These are phyloP conservation scores for Sarocladiaceae sp. DNA, from an alignment of 2,329 filamentous ascomycete genomes.

Conservation along the genomic window DNA sequence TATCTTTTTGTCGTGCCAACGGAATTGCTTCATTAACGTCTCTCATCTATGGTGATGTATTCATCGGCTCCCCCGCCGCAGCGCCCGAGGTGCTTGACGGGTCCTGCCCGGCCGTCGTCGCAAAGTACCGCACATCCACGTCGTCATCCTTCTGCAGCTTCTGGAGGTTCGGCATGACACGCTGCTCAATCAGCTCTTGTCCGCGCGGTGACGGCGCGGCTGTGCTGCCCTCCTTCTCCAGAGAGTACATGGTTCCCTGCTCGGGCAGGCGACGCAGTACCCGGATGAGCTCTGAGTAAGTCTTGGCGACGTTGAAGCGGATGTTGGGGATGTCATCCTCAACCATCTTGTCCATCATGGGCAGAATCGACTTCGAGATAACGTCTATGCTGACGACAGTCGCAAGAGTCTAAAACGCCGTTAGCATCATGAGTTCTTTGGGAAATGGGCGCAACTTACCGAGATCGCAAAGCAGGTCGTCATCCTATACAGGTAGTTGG, in stretches of 20 bases:
- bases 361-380: constrained; percentile 86
- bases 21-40: constrained; percentile 47
- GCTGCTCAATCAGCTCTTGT: constrained; percentile 75
- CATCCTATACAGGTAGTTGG: constrained; percentile 99
- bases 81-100: neutral
- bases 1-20: constrained; percentile 26
- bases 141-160: constrained; percentile 97
- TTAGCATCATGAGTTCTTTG: constrained; percentile 15
- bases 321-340: constrained; percentile 97
- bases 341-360: constrained; percentile 92
- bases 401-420: constrained; percentile 67
- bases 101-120: constrained; percentile 73
- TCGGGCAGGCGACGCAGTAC: constrained; percentile 89
- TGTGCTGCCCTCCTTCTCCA: constrained; percentile 70
- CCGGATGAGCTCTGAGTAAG: constrained; percentile 82
- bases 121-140: constrained; percentile 97
- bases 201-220: constrained; percentile 62
- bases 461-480: constrained; percentile 99
- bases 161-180: constrained; percentile 82
- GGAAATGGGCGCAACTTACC: constrained; percentile 50
- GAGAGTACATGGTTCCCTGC: constrained; percentile 74
- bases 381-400: constrained; percentile 90
- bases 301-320: constrained; percentile 98
- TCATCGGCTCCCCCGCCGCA: constrained; percentile 52
- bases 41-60: constrained; percentile 57